Evolutionary conservation across 495 filamentous ascomycete genomes (phyloP), one percentile per base, ranked within the genome.

Genomic region (Cenococcum geophilum): DNA sequence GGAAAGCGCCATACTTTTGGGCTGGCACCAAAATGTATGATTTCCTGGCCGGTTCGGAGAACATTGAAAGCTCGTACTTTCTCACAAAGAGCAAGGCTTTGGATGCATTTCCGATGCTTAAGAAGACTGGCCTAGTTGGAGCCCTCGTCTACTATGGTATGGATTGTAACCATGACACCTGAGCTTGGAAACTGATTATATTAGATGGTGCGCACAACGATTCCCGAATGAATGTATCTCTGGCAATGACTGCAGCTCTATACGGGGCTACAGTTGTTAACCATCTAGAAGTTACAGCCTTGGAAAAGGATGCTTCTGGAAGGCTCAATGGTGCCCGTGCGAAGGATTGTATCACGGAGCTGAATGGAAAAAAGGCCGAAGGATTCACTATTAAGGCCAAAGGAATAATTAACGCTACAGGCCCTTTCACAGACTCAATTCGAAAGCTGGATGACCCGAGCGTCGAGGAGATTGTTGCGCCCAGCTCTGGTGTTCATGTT

Each of bases 1-100:
- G 91, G 89, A 92, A 97, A 74, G 89, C 86, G 27, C 93, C 93
- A 11, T 98, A 97, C 74, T 98, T 95, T 76, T 97, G 92, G 92
- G 87, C 82, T 5, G 93, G 93, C 57, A 96, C 92, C 50, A 98
- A 98, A 75, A 83, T 83, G 57, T 98, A 98, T 75, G 93, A 97
- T 77, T 84, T 93, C 65, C 79, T 97, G 58, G 93, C 93, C 68
- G 93, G 93, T 16, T 88, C 89, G 43, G 93, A 98, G 76, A 95
- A 92, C 58, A 95, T 98, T 65, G 93, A 98, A 76, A 93, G 85
- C 69, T 96, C 91, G 1, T 98, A 97, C 75, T 98, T 98, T 73
- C 74, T 97, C 68, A 93, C 92, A 18, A 89, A 87, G 74, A 93
- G 89, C 69, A 96, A 93, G 75, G 93, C 93, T 0, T 81, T 97